Base-by-base conservation (phyloP, 345 rosid genomes). In the Salix purpurea region DNA sequence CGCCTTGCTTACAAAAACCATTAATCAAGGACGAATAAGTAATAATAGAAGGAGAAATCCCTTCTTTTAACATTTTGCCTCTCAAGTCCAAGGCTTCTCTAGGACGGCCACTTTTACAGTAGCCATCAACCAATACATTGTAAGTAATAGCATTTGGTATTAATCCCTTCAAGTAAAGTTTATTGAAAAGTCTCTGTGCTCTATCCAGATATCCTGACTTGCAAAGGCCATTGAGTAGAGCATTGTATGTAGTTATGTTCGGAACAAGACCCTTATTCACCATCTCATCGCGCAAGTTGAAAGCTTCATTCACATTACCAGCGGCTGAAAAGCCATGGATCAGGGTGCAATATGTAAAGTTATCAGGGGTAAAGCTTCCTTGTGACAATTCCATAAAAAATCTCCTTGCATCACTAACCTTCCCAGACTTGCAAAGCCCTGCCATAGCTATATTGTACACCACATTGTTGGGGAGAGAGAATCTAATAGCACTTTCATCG, bases 381-480 rank as follows among this genome's bases (percentile, higher is more conserved):
- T 32, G 84, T 66, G 84, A 65, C 85, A 92, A 83, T 56, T 76
- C 82, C 7, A 86, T 84, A 79, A 92, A 87, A 42, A 87, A 76
- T n/a, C 79, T 88, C 73, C 78, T 84, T 37, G 94, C 93, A 65
- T 86, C 88, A 65, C 80, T 83, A 76, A 89, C 69, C 81, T 87
- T 89, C 56, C 91, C 89, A 70, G 93, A 88, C 84, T 85, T 90
- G 81, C 92, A 90, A 42, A 92, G 82, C 66, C 93, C 94, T n/a
- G 88, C 83, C 24, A 92, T 80, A 54, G 89, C 91, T 78, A 92
- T 84, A 78, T 90, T 90, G 82, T 90, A 88, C 67, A 90, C 85
- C 75, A 92, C 85, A 69, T 81, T 87, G 79, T 81, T 89, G 71
- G 91, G 87, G 26, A 82, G 76, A 84, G 84, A 83, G 72, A 82